Base-by-base conservation (phyloP, 768 basidiomycete genomes). In the Zangia roseola region DNA sequence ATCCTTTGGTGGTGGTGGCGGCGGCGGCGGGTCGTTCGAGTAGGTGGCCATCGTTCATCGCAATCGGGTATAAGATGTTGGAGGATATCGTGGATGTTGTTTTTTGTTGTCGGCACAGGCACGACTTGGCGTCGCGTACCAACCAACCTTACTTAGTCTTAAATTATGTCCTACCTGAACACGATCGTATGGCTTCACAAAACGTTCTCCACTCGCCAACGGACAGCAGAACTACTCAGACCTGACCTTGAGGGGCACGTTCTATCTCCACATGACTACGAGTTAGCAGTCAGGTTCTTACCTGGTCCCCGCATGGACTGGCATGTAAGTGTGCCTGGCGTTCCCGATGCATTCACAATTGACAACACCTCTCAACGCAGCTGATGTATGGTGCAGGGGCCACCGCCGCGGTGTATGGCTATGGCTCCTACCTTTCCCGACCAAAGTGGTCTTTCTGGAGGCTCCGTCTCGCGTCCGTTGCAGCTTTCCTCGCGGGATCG, bases 281-380 rank as follows among this genome's bases (percentile, higher is more conserved):
- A 84, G 0, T 63, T 76, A 10, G 78, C 83, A 5, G 60, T 72
- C 48, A 60, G 60, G 23, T 87, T 86, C 69, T 64, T 83, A 23
- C 76, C 83, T 31, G 75, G 74, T 33, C 56, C 60, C 69, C 55
- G 77, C 69, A 63, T 72, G 26, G 71, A 77, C 52, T 71, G 68
- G 53, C 71, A 74, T 48, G 73, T 78, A 42, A 71, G 76, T 55
- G 40, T 56, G 13, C 53, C 52, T 36, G 39, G 47, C 42, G 50
- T 21, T 43, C 45, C 16, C 9, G 7, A 30, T 25, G 7, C n/a
- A n/a, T 38, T 33, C 48, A 42, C 35, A n/a, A 23, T 23, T 52
- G 25, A 60, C 35, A 19, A 14, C 21, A 12, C 36, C 21, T 43
- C 37, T 40, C 28, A 43, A 50, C 28, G 47, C 50, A 62, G 58